Percentiles rank a stretch among this genome's conserved stretches.
Evolutionary conservation across 2,329 filamentous ascomycete genomes (phyloP).

Genomic region (Ophiognomonia clavigignenti-juglandacearum): DNA sequence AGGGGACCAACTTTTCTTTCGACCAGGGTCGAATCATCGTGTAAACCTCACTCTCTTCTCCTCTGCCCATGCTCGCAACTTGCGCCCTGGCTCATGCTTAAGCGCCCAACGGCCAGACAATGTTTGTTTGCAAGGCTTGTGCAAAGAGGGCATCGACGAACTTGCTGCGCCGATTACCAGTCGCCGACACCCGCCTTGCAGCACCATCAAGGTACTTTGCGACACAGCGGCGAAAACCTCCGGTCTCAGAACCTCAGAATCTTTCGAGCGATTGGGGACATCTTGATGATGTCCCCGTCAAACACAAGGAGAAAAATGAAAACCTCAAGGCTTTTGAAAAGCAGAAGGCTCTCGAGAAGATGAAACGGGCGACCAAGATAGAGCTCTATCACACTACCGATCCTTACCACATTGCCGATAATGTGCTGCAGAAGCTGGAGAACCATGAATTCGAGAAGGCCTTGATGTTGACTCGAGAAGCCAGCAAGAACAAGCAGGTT

Average conservation of each 20-base stretch:
- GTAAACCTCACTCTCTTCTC: no score
- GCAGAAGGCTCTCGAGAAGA: conserved; percentile 25
- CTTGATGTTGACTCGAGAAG: conserved; percentile 59
- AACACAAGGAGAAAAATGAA: conserved; percentile 17
- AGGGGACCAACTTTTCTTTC: no score
- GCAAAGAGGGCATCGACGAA: conserved; percentile 22
- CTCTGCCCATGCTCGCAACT: no score
- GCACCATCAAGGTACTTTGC: conserved; percentile 7
- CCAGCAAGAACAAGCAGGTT: conserved; percentile 60
- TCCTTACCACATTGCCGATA: conserved; percentile 65
- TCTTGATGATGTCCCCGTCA: conserved; percentile 2
- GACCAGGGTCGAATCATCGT: no score
- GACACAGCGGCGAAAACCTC: not conserved
- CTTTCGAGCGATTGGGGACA: conserved; percentile 5
- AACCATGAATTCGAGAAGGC: conserved; percentile 63
- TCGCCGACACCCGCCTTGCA: conserved; percentile 12
- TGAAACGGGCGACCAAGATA: conserved; percentile 27
- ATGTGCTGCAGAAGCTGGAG: conserved; percentile 57
- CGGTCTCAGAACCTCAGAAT: not conserved
- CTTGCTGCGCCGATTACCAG: conserved; percentile 12
- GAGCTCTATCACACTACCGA: conserved; percentile 64
- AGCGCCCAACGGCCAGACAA: no score
- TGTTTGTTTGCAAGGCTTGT: conserved; percentile 36
- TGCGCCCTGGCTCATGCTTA: no score
- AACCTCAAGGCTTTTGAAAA: conserved; percentile 17